Percentiles rank a stretch among this genome's conserved stretches.
Evolutionary conservation across 2,329 filamentous ascomycete genomes (phyloP).

Genomic region (Monosporascus sp.): DNA sequence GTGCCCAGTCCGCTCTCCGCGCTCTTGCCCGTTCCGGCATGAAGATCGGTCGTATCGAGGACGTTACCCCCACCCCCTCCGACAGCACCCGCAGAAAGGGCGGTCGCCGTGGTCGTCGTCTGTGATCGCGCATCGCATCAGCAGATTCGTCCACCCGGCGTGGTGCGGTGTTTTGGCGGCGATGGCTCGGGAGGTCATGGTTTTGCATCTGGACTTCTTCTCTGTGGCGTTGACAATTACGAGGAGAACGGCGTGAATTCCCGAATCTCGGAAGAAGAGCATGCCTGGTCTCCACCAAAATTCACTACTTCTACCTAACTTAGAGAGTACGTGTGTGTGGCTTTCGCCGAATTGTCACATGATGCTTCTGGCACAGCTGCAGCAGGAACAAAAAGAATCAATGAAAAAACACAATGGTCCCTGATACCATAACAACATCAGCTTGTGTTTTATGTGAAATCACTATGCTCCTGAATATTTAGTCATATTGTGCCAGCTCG

Average conservation of each 20-base stretch:
- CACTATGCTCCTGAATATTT: no score
- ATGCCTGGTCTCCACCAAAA: slow-evolving; percentile 27
- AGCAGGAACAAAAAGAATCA: slow-evolving; percentile 18
- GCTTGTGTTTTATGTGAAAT: not conserved
- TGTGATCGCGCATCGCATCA: slow-evolving; percentile 56
- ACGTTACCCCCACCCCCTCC: slow-evolving; percentile 97
- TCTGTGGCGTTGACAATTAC: slow-evolving; percentile 65
- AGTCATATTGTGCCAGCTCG: no score
- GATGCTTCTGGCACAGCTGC: slow-evolving; percentile 28
- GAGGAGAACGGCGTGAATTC: slow-evolving; percentile 63
- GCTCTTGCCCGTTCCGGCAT: slow-evolving; percentile 98
- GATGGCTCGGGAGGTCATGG: slow-evolving; percentile 21
- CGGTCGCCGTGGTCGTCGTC: slow-evolving; percentile 99
- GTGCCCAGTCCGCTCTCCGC: slow-evolving; percentile 98
- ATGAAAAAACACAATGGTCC: slow-evolving; percentile 21
- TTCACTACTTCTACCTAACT: not conserved
- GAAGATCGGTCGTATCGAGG: slow-evolving; percentile 99
- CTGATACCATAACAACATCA: slow-evolving; percentile 1
- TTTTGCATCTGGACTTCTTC: slow-evolving; percentile 42
- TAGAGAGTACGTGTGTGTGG: slow-evolving; percentile 1
- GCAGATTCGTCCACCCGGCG: slow-evolving; percentile 23
- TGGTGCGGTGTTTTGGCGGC: slow-evolving; percentile 24
- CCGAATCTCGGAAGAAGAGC: slow-evolving; percentile 56
- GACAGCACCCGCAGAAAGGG: slow-evolving; percentile 99
- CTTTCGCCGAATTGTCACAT: slow-evolving; percentile 27